phyloP scores from a whole-genome alignment of 495 filamentous ascomycete genomes.

The Daldinia decipiens region DNA sequence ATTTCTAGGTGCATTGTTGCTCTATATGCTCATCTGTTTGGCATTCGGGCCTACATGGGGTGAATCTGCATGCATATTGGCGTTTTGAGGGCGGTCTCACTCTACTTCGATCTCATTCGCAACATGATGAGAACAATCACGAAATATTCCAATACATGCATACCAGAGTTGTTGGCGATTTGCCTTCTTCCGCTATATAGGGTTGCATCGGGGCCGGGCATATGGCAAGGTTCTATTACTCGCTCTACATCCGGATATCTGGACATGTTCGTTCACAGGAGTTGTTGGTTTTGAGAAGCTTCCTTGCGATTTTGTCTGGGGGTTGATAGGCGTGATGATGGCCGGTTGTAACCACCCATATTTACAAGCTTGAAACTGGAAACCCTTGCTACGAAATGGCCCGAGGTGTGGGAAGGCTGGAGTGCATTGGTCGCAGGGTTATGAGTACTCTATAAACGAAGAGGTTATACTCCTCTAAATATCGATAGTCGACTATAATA shows the following conservation, averaged over 20 bases:
- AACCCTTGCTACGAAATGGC: not conserved
- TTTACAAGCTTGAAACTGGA: conserved; percentile 5
- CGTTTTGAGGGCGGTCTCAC: conserved; percentile 27
- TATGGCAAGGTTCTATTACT: conserved; percentile 16
- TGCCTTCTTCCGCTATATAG: conserved; percentile 16
- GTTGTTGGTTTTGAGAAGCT: conserved; percentile 20
- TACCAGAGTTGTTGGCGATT: conserved; percentile 6
- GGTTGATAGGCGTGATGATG: not conserved
- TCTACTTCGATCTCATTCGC: conserved; percentile 22
- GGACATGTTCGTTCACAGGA: conserved; percentile 12
- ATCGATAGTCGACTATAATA: not conserved
- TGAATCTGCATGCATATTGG: conserved; percentile 29
- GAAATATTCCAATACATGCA: conserved; percentile 8
- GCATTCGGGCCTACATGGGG: conserved; percentile 12
- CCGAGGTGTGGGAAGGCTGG: not conserved
- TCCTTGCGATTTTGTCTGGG: not conserved
- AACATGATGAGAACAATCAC: conserved; percentile 7
- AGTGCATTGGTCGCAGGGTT: not conserved
- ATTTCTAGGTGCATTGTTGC: conserved; percentile 27
- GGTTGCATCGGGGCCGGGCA: conserved; percentile 27
- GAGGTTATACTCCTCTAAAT: not conserved
- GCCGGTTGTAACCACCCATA: not conserved
- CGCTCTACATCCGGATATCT: conserved; percentile 18
- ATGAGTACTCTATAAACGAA: not conserved
- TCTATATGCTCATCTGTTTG: conserved; percentile 12